Conservation (phyloP, 164 flowering plant genomes). For the Vitis rotundifolia region DNA sequence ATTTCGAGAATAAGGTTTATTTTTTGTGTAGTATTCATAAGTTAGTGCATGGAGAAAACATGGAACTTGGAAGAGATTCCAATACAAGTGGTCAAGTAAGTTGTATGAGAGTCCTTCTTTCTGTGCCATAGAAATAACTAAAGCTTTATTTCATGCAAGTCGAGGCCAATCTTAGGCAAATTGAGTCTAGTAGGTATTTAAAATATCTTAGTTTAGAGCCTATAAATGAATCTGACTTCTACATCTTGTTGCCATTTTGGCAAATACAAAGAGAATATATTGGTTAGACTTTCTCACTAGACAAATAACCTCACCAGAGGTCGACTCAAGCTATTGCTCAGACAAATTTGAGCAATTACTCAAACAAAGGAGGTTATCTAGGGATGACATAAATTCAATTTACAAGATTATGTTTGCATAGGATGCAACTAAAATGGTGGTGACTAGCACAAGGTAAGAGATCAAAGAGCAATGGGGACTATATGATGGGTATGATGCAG, state of each 20-base stretch:
- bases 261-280: constrained; percentile 61
- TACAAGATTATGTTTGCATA: constrained; percentile 69
- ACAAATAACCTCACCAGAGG: constrained; percentile 44
- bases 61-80: constrained; percentile 91
- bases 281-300: constrained; percentile 81
- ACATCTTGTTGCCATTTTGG: constrained; percentile 22
- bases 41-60: constrained; percentile 84
- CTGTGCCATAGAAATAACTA: too few relatives aligned
- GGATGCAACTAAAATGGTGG: constrained; percentile 86
- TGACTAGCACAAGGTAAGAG: constrained; percentile 90
- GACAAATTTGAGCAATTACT: constrained; percentile 80
- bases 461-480: constrained; percentile 90
- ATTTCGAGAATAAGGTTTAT: background rate
- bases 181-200: too few relatives aligned
- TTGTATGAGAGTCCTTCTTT: too few relatives aligned
- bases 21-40: constrained; percentile 64
- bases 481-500: constrained; percentile 75
- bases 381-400: constrained; percentile 65
- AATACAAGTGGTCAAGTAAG: constrained; percentile 89
- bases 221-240: background rate
- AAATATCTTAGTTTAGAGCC: too few relatives aligned
- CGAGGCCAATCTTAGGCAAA: too few relatives aligned
- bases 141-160: too few relatives aligned
- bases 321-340: too few relatives aligned
- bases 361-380: constrained; percentile 73